Evolutionary conservation across 148 eudicot genomes (phyloP), one percentile per base, ranked within the genome.

Genomic region (Amaranthus hypochondriacus): DNA sequence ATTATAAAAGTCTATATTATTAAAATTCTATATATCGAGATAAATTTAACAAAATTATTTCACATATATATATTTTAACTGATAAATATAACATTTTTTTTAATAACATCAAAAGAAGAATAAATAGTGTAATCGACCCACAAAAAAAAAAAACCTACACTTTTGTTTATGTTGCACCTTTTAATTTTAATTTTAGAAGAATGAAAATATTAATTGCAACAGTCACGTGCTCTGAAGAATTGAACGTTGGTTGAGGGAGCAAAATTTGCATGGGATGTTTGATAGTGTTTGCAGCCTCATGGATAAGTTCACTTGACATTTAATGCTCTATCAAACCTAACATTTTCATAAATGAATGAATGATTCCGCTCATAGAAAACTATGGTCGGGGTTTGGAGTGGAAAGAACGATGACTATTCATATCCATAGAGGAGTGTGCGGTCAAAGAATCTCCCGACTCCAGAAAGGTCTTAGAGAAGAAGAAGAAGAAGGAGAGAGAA

Each of bases 251-350:
- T 47, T 57, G 21, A 58, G 75, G 75, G 58, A 53, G 59, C 75
- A 73, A 28, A 51, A 12, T 18, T 73, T 73, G 68, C 58, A 73
- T 39, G 75, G 75, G 75, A 50, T 51, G 68, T 61, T 62, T 73
- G 74, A 48, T 48, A 9, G 55, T 71, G 47, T 3, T 48, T 9
- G 48, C 13, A 12, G 4, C 6, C 3, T 72, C 68, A 60, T 62
- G 56, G 49, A 62, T 39, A 13, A 50, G 4, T 7, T 14, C 28
- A 49, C 9, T 62, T 62, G 10, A 39, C 28, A 73, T 72, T 72
- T 5, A 72, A 48, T 72, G 39, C 21, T 10, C 60, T 9, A 56
- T 59, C 42, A 14, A 71, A 69, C 8, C n/a, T 18, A 57, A 53
- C 14, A 18, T 9, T 3, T 51, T 15, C 57, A 68, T 50, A 68